A percentile compares a stretch with the other conserved stretches of the same genome.
Evolutionary conservation across 768 basidiomycete species (phyloP).

Genomic region (Sarcodon aspratus): DNA sequence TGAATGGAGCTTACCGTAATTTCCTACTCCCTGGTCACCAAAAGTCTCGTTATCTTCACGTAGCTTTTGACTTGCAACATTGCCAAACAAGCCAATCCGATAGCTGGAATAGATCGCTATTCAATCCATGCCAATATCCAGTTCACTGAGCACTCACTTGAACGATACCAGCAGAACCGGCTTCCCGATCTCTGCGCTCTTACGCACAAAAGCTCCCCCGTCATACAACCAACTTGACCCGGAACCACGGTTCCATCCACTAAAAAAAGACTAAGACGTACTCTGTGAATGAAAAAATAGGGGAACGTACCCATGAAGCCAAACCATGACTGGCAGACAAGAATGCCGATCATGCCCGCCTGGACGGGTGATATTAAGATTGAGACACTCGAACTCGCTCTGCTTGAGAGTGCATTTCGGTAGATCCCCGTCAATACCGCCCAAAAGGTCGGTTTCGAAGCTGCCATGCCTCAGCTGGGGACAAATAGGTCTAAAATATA

Average conservation of each 20-base stretch:
- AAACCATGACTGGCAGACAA: slow-evolving; percentile 66
- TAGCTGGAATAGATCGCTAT: slow-evolving; percentile 32
- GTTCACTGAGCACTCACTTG: slow-evolving; percentile 40
- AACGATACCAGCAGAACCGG: slow-evolving; percentile 64
- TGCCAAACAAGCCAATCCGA: slow-evolving; percentile 68
- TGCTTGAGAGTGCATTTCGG: slow-evolving; percentile 46
- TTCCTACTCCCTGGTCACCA: slow-evolving; percentile 65
- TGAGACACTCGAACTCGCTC: slow-evolving; percentile 72
- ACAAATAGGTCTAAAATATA: slow-evolving; percentile 50
- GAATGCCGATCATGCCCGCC: slow-evolving; percentile 40
- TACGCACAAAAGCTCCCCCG: slow-evolving; percentile 58
- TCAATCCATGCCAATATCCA: slow-evolving; percentile 1
- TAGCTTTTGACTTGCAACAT: slow-evolving; percentile 55
- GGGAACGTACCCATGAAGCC: slow-evolving; percentile 68
- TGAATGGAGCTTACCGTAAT: slow-evolving; percentile 46
- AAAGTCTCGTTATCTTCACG: slow-evolving; percentile 53
- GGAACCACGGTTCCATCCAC: slow-evolving; percentile 62
- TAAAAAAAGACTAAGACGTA: slow-evolving; percentile 17
- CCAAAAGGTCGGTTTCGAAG: slow-evolving; percentile 53
- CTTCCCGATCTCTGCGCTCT: slow-evolving; percentile 48
- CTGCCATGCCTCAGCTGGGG: slow-evolving; percentile 44
- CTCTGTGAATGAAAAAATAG: not conserved
- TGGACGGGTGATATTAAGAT: slow-evolving; percentile 72
- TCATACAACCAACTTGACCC: slow-evolving; percentile 75
- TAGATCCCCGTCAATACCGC: slow-evolving; percentile 37